These are phyloP conservation scores for Stagonosporopsis cucurbitacearum DNA, from an alignment of 2,329 filamentous ascomycete genomes.

Conservation along the genomic window DNA sequence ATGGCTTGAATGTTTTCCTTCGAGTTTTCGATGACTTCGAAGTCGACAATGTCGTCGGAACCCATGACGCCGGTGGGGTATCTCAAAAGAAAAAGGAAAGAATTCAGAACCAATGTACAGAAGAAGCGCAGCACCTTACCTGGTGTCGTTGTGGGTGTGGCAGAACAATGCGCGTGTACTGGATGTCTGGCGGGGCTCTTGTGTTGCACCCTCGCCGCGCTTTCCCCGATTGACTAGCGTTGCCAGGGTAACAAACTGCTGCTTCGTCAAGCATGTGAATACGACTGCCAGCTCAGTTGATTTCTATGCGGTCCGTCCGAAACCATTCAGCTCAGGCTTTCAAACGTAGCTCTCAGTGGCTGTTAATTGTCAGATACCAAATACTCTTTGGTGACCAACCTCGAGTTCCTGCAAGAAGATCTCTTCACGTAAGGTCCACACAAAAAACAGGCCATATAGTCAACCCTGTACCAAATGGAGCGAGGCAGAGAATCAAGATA, in stretches of 20 bases:
- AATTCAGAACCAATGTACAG: conserved; percentile 17
- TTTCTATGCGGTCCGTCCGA: not conserved
- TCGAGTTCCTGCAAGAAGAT: too few relatives aligned
- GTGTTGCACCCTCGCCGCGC: conserved; percentile 25
- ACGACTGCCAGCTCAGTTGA: too few relatives aligned
- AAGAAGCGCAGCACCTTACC: conserved; percentile 15
- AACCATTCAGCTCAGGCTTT: not conserved
- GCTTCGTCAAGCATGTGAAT: not conserved
- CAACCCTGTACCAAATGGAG: not conserved
- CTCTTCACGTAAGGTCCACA: too few relatives aligned
- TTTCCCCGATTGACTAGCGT: conserved; percentile 24
- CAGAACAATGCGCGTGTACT: conserved; percentile 22
- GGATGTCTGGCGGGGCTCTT: conserved; percentile 26
- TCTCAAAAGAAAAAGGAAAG: conserved; percentile 32
- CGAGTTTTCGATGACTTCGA: conserved; percentile 92
- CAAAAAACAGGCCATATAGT: too few relatives aligned
- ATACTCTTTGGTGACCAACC: too few relatives aligned
- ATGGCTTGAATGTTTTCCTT: conserved; percentile 98
- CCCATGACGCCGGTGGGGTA: conserved; percentile 48
- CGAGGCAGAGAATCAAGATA: not conserved
- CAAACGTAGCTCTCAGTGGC: too few relatives aligned
- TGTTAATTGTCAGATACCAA: too few relatives aligned
- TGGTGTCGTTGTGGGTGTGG: conserved; percentile 27
- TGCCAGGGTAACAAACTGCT: conserved; percentile 24
- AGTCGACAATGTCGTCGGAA: conserved; percentile 62